These are phyloP conservation scores for Petasospora fabianii DNA, from an alignment of 1,139 yeast species.

Conservation along the genomic window DNA sequence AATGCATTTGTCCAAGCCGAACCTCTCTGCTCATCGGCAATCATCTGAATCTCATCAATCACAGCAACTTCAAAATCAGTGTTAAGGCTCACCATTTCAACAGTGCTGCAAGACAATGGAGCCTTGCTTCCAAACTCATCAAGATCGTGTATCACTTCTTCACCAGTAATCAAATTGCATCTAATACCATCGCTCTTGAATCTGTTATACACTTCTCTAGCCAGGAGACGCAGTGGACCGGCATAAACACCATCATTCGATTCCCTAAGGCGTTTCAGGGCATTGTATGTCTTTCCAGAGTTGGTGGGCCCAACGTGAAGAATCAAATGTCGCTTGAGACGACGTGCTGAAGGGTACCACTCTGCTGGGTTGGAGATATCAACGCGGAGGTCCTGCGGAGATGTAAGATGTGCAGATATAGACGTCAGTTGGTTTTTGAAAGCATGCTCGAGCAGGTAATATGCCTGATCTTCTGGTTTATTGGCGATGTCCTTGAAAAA, in stretches of 20 bases:
- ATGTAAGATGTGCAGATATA: conserved; percentile 15
- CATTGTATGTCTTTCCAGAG: conserved; percentile 91
- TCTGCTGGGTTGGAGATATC: conserved; percentile 72
- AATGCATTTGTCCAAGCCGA: conserved; percentile 95
- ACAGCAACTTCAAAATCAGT: conserved; percentile 80
- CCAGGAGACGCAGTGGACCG: conserved; percentile 87
- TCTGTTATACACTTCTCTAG: conserved; percentile 85
- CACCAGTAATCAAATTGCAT: conserved; percentile 91
- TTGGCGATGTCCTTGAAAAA: background rate
- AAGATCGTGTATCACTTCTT: conserved; percentile 71
- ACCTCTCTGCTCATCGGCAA: conserved; percentile 75
- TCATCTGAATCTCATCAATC: conserved; percentile 95
- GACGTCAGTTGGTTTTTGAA: conserved; percentile 6
- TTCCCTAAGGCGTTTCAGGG: conserved; percentile 62
- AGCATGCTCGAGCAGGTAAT: conserved; percentile 17
- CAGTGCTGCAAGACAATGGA: conserved; percentile 79
- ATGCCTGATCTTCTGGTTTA: background rate
- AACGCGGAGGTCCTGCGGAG: conserved; percentile 25
- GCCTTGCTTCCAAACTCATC: conserved; percentile 72
- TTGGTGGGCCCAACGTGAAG: conserved; percentile 98
- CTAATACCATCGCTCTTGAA: conserved; percentile 61
- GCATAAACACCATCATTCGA: conserved; percentile 88
- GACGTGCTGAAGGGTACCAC: conserved; percentile 87
- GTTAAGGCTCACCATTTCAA: conserved; percentile 81
- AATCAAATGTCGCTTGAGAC: conserved; percentile 69